Evolutionary conservation across 2,329 filamentous ascomycete genomes (phyloP).

Genomic region (Metarhizium humberi): DNA sequence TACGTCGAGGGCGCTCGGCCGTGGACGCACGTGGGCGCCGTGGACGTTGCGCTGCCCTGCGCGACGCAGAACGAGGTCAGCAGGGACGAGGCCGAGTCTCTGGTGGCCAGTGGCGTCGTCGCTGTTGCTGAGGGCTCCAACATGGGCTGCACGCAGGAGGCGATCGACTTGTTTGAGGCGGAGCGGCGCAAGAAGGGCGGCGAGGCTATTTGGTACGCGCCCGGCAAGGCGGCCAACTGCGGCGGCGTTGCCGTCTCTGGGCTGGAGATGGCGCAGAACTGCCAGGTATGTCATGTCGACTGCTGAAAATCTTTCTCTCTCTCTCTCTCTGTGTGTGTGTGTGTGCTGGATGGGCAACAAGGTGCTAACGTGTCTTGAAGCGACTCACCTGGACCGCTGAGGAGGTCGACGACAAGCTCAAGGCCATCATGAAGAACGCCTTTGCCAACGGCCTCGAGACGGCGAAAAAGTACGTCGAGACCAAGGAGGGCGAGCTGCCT

Average conservation of each 20-base stretch:
- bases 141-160: slow-evolving; percentile 97
- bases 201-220: slow-evolving; percentile 83
- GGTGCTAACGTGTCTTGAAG: slow-evolving; percentile 19
- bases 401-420: slow-evolving; percentile 86
- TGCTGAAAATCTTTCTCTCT: neutral
- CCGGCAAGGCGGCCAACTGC: slow-evolving; percentile 94
- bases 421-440: slow-evolving; percentile 88
- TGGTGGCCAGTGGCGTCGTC: slow-evolving; percentile 66
- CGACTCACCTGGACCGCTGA: slow-evolving; percentile 78
- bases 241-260: slow-evolving; percentile 96
- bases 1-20: slow-evolving; percentile 83
- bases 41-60: slow-evolving; percentile 86
- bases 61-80: slow-evolving; percentile 98
- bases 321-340: too few relatives aligned
- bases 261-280: slow-evolving; percentile 99
- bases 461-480: slow-evolving; percentile 77
- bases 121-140: slow-evolving; percentile 96
- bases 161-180: slow-evolving; percentile 86
- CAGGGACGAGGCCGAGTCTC: slow-evolving; percentile 76
- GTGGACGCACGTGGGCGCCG: slow-evolving; percentile 81
- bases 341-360: neutral
- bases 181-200: slow-evolving; percentile 60
- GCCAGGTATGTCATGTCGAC: slow-evolving; percentile 25
- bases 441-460: slow-evolving; percentile 86
- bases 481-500: slow-evolving; percentile 74